These are phyloP conservation scores for Ogataea corticis DNA, from an alignment of 805 yeast species.

Conservation along the genomic window DNA sequence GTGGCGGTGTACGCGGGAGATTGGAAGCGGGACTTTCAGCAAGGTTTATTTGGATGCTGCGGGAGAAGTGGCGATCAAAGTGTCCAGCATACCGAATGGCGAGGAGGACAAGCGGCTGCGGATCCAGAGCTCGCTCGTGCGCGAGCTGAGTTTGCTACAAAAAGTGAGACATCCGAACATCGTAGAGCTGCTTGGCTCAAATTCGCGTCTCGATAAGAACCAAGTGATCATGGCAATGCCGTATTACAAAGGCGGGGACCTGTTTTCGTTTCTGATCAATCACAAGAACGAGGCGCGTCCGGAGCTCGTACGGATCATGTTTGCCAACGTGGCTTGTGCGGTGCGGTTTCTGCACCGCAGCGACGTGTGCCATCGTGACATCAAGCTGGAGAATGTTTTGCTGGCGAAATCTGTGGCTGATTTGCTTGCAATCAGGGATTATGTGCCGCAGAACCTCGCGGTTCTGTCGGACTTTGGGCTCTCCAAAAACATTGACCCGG, in stretches of 20 bases:
- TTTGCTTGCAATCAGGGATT: slow-evolving; percentile 20
- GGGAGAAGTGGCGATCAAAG: slow-evolving; percentile 68
- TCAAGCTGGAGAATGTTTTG: slow-evolving; percentile 85
- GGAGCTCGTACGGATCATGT: slow-evolving; percentile 56
- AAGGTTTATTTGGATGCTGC: slow-evolving; percentile 51
- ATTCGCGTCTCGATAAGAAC: slow-evolving; percentile 31
- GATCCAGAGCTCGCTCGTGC: slow-evolving; percentile 58
- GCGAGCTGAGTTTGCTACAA: slow-evolving; percentile 72
- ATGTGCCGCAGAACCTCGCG: slow-evolving; percentile 35
- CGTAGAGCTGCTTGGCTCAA: slow-evolving; percentile 57
- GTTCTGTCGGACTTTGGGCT: slow-evolving; percentile 88
- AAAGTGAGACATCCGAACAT: slow-evolving; percentile 67
- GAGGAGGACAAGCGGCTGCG: slow-evolving; percentile 45
- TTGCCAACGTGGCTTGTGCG: slow-evolving; percentile 70
- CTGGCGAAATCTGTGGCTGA: slow-evolving; percentile 38
- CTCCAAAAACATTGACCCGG: slow-evolving; percentile 64
- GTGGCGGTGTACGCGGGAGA: slow-evolving; percentile 41
- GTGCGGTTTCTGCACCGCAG: slow-evolving; percentile 68
- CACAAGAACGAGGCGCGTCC: slow-evolving; percentile 46
- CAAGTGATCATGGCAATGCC: slow-evolving; percentile 60
- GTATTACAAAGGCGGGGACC: slow-evolving; percentile 82
- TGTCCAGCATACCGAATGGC: slow-evolving; percentile 42
- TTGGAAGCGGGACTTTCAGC: slow-evolving; percentile 74
- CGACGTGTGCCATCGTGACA: slow-evolving; percentile 82
- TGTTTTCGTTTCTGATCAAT: slow-evolving; percentile 60